A percentile compares a stretch with the other conserved stretches of the same genome.
Evolutionary conservation across 2,329 filamentous ascomycete genomes (phyloP).

Genomic region (Colletotrichum shisoi): DNA sequence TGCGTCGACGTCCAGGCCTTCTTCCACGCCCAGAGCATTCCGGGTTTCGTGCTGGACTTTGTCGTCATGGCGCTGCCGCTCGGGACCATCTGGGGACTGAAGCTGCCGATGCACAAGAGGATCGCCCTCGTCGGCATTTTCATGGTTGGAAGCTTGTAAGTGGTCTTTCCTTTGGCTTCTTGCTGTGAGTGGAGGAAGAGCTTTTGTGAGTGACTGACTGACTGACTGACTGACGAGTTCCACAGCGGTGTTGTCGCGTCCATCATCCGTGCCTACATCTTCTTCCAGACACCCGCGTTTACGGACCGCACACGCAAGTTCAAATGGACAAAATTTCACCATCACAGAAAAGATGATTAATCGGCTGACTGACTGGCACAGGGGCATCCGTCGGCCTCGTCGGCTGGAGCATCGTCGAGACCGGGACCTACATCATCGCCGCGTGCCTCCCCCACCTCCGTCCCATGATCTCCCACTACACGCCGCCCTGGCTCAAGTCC

Average conservation of each 20-base stretch:
- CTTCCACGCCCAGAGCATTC: constrained; percentile 43
- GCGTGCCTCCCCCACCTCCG: constrained; percentile 42
- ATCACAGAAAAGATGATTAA: no score
- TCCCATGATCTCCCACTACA: constrained; percentile 40
- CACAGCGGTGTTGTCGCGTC: constrained; percentile 29
- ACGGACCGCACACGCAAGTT: constrained; percentile 31
- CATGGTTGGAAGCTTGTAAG: constrained; percentile 44
- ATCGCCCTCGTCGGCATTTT: constrained; percentile 44
- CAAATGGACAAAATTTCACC: no score
- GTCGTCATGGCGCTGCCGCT: constrained; percentile 44
- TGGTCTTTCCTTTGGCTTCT: neutral
- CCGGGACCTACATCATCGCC: constrained; percentile 42
- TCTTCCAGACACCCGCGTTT: constrained; percentile 32
- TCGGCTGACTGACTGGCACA: neutral
- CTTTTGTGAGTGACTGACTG: no score
- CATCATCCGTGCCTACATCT: constrained; percentile 33
- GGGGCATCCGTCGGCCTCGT: constrained; percentile 36
- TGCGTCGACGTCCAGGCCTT: constrained; percentile 48
- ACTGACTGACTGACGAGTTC: neutral
- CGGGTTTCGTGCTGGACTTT: constrained; percentile 42
- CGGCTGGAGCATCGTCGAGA: constrained; percentile 37
- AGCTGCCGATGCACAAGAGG: constrained; percentile 42
- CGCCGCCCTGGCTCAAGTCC: constrained; percentile 35
- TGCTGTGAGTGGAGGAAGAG: no score
- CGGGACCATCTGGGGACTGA: constrained; percentile 44